Evolutionary conservation across 106 monocot species (phyloP).

Genomic region (Alisma plantagoaquatica): DNA sequence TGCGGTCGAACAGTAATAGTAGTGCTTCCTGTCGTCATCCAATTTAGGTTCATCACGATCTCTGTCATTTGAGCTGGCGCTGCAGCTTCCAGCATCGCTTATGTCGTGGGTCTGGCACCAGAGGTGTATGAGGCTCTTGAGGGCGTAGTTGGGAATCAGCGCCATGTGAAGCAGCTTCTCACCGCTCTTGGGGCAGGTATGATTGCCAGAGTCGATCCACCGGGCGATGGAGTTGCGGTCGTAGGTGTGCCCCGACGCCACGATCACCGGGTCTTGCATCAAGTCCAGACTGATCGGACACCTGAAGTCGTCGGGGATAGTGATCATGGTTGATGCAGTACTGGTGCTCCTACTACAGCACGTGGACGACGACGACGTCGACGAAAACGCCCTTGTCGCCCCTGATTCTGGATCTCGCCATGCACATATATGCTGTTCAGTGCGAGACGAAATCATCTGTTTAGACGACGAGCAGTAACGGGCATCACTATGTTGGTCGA

Average conservation of each 20-base stretch:
- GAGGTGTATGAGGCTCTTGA: constrained; percentile 35
- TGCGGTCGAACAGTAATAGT: background rate
- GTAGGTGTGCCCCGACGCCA: constrained; percentile 45
- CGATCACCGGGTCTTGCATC: constrained; percentile 43
- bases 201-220: constrained; percentile 52
- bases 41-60: too few relatives aligned
- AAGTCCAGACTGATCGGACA: constrained; percentile 46
- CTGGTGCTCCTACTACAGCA: background rate
- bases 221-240: constrained; percentile 40
- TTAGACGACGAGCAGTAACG: too few relatives aligned
- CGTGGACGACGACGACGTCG: background rate
- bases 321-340: background rate
- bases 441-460: too few relatives aligned
- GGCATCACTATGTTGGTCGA: background rate
- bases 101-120: constrained; percentile 37
- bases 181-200: constrained; percentile 48
- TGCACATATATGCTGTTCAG: too few relatives aligned
- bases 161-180: constrained; percentile 41
- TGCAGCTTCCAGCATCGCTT: too few relatives aligned
- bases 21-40: too few relatives aligned
- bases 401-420: too few relatives aligned
- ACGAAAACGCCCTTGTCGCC: background rate
- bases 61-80: background rate
- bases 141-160: constrained; percentile 36
- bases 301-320: constrained; percentile 39